Base-by-base conservation (phyloP, 1,139 yeast species). In the Candida tunisiensis region DNA sequence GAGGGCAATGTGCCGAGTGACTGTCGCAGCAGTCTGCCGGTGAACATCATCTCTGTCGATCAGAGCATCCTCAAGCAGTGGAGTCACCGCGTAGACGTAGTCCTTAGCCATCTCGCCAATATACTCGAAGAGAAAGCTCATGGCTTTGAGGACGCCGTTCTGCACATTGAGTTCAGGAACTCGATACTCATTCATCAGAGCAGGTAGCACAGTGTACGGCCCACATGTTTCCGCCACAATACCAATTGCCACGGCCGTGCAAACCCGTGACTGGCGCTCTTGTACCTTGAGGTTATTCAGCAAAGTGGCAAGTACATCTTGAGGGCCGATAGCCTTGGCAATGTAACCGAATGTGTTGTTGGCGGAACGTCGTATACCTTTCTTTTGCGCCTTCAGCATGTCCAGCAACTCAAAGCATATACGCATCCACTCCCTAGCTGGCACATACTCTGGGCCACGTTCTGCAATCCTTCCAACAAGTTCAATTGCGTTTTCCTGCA, bases 171-270 rank as follows among this genome's bases (percentile, higher is more conserved):
- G 70, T 38, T 88, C 96, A 0, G 94, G 95, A 4, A 79, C 78
- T 29, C 92, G 63, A 45, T 88, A 91, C 47, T 88, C 98, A 48
- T 88, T 85, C 93, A 91, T 80, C 25, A 91, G 57, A 0, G 94
- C 93, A 0, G 99, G 98, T n/a, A 91, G 52, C 1, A 88, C 93
- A 0, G 96, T 80, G 49, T 80, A 88, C 0, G 98, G 95, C 0
- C 80, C 70, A 53, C 98, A 88, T 0, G 78, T 72, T 32, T 85
- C 92, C 0, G 98, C 96, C 9, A 91, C 93, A 41, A 91, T 85
- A 20, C 94, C 98, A 40, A 91, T 80, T 0, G 99, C 99, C 23
- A 91, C 96, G 1, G 98, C 95, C 0, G 98, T 83, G 47, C 95
- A 85, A 8, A 91, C 95, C 43, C 99, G 74, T 25, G 83, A 61